A percentile compares a stretch with the other conserved stretches of the same genome.
phyloP scores from a whole-genome alignment of 495 filamentous ascomycete genomes.

The Arthonia radiata region DNA sequence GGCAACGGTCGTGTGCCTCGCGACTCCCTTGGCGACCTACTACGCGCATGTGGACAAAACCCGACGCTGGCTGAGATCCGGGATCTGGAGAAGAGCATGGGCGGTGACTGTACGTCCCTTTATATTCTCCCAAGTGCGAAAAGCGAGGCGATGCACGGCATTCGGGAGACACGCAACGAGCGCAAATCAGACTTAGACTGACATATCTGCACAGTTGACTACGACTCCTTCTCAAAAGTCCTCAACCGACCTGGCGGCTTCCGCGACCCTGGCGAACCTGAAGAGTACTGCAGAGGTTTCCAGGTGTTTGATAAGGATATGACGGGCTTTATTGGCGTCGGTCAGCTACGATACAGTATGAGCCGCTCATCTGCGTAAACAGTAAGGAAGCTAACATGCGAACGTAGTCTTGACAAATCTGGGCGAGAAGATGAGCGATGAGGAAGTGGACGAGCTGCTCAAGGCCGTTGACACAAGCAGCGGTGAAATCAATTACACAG shows the following conservation, averaged over 20 bases:
- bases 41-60: conserved; percentile 93
- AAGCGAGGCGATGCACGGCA: neutral
- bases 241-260: conserved; percentile 95
- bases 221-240: conserved; percentile 83
- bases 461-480: conserved; percentile 88
- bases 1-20: conserved; percentile 72
- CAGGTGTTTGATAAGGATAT: conserved; percentile 99
- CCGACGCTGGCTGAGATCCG: conserved; percentile 77
- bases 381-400: no score
- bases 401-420: conserved; percentile 65
- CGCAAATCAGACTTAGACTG: conserved; percentile 1
- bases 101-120: conserved; percentile 58
- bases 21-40: conserved; percentile 72
- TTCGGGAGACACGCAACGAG: neutral
- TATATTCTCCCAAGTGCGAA: conserved; percentile 1
- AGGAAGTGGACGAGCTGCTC: conserved; percentile 92
- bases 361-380: no score
- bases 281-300: conserved; percentile 94
- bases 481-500: conserved; percentile 87
- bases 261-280: conserved; percentile 88
- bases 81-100: conserved; percentile 69
- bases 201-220: conserved; percentile 44
- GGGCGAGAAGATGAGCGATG: conserved; percentile 96
- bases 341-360: conserved; percentile 74
- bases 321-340: conserved; percentile 91